Conservation (phyloP, 169 alveolate species). For the Neospora caninum region DNA sequence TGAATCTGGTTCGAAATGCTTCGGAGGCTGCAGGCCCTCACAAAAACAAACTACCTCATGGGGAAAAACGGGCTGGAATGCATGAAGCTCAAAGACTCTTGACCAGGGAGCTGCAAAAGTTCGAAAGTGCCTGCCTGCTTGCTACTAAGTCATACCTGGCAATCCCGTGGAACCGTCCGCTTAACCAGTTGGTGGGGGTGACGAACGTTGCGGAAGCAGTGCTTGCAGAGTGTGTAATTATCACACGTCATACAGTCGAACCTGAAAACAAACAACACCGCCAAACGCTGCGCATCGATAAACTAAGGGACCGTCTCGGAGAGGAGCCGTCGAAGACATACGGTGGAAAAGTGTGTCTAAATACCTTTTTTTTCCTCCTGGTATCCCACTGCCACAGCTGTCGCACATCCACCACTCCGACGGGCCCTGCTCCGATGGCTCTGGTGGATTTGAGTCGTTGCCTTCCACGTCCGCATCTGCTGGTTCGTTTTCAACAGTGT, state of each 20-base stretch:
- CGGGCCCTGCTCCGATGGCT: neutral
- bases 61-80: neutral
- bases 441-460: neutral
- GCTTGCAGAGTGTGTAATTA: conserved; percentile 85
- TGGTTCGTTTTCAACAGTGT: neutral
- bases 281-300: neutral
- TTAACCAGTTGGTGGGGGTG: conserved; percentile 62
- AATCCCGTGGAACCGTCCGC: conserved; percentile 64
- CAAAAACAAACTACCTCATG: neutral
- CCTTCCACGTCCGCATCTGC: neutral
- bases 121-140: neutral
- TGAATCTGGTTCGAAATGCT: neutral
- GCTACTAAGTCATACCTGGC: conserved; percentile 20
- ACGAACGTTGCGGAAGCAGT: conserved; percentile 76
- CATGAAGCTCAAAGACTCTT: neutral
- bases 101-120: neutral
- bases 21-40: conserved; percentile 57
- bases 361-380: conserved; percentile 77
- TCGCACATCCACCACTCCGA: conserved; percentile 47
- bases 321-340: neutral
- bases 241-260: conserved; percentile 89
- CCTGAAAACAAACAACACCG: conserved; percentile 54
- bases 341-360: neutral
- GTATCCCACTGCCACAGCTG: conserved; percentile 83
- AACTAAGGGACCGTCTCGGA: neutral